These are phyloP conservation scores for Kwoniella mangroviensis DNA, from an alignment of 768 basidiomycete species.

Conservation along the genomic window DNA sequence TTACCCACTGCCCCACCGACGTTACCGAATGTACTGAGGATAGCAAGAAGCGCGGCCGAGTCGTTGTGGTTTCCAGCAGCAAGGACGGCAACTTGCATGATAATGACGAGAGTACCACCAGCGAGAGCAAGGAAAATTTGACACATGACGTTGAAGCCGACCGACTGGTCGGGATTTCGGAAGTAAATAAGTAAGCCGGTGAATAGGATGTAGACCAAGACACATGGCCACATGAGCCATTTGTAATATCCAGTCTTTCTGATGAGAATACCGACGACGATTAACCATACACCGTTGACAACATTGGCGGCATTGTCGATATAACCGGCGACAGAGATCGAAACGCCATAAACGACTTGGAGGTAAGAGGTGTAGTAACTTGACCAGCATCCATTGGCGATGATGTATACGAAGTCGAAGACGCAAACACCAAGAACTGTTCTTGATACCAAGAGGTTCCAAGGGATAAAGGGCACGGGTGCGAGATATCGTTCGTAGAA, in stretches of 20 bases:
- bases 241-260: constrained; percentile 42
- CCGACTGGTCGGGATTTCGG: constrained; percentile 30
- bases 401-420: constrained; percentile 46
- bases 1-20: constrained; percentile 44
- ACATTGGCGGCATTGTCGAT: constrained; percentile 39
- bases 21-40: constrained; percentile 44
- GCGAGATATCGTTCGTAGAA: constrained; percentile 48
- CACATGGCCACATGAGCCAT: constrained; percentile 34
- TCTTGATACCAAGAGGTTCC: constrained; percentile 45
- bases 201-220: constrained; percentile 40
- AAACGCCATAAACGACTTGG: constrained; percentile 41
- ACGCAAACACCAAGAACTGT: constrained; percentile 50
- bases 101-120: constrained; percentile 36
- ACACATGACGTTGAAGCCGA: constrained; percentile 43
- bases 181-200: constrained; percentile 49
- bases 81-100: constrained; percentile 45
- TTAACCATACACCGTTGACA: constrained; percentile 43
- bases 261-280: constrained; percentile 40
- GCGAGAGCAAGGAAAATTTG: constrained; percentile 49
- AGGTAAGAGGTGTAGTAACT: constrained; percentile 47
- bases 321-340: constrained; percentile 44
- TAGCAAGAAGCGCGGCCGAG: constrained; percentile 33
- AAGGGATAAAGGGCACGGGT: constrained; percentile 46
- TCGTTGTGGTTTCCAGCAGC: constrained; percentile 41
- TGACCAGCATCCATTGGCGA: constrained; percentile 42